Conservation (phyloP, 495 filamentous ascomycete genomes). For the Podospora anserina region DNA sequence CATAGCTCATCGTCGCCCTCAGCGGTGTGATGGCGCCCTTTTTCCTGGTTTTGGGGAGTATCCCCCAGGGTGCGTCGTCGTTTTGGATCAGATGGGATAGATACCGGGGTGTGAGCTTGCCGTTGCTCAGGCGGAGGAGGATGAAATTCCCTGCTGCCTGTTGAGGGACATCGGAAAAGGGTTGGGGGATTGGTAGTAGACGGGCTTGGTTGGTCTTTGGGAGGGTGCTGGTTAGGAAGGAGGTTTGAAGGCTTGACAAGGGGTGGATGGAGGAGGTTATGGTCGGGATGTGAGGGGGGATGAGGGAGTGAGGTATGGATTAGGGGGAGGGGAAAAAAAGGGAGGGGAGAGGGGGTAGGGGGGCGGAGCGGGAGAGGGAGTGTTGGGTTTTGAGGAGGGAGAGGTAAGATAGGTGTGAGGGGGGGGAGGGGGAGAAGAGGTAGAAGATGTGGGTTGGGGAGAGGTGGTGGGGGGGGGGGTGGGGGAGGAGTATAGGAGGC, state of each 20-base stretch:
- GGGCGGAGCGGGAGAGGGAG: background rate
- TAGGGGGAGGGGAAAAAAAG: background rate
- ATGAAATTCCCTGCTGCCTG: background rate
- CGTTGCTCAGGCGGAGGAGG: background rate
- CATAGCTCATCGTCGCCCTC: background rate
- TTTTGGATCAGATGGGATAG: background rate
- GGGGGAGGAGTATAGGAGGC: no score
- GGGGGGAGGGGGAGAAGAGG: background rate
- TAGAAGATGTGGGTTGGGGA: background rate
- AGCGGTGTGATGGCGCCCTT: background rate
- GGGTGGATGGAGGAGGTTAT: background rate
- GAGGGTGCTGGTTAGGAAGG: background rate
- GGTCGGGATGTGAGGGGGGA: background rate
- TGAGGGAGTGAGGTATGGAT: background rate
- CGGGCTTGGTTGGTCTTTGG: background rate
- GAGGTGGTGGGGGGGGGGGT: background rate
- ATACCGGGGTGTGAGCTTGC: background rate
- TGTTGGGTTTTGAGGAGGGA: background rate
- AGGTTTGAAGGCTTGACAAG: background rate
- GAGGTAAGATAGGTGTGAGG: background rate
- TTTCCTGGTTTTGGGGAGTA: background rate
- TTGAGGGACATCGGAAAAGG: background rate
- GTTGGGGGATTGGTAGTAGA: background rate
- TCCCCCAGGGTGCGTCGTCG: background rate
- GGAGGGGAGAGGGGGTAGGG: background rate